Conservation (phyloP, 305 asterid genomes). For the Fraxinus angustifolia region DNA sequence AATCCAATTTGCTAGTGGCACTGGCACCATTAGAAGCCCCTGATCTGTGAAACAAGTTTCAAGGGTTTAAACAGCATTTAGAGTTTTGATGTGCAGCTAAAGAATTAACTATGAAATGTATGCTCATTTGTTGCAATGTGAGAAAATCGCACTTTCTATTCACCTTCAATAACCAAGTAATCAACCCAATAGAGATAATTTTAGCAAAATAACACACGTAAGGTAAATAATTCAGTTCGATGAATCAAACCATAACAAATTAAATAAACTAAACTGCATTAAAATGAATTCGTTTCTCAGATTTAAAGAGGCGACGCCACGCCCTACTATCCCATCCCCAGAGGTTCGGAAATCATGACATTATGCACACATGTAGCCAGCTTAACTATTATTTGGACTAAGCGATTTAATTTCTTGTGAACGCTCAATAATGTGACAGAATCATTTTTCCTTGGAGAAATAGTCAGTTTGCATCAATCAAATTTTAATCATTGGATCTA, state of each 20-base stretch:
- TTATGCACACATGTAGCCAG: neutral
- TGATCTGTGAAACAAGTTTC: conserved; percentile 46
- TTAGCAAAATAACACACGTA: conserved; percentile 4
- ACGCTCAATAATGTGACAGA: neutral
- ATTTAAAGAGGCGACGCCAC: neutral
- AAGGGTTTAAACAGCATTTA: conserved; percentile 17
- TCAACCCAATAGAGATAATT: conserved; percentile 12
- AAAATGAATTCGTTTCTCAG: neutral
- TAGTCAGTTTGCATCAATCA: neutral
- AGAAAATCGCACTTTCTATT: neutral
- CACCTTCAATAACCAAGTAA: conserved; percentile 15
- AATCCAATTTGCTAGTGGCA: conserved; percentile 58
- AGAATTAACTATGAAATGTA: neutral
- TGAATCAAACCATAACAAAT: conserved; percentile 9
- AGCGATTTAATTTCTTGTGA: neutral
- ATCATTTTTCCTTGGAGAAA: neutral
- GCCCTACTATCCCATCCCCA: neutral
- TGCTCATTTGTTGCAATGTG: neutral
- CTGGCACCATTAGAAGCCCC: conserved; percentile 46
- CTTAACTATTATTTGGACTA: neutral
- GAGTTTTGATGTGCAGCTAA: neutral
- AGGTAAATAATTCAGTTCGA: conserved; percentile 1
- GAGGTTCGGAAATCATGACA: neutral
- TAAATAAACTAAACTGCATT: neutral
- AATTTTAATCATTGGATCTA: neutral